Percentiles rank a stretch among this genome's conserved stretches.
Evolutionary conservation across 768 basidiomycete species (phyloP).

Genomic region (Podaxis sp.): DNA sequence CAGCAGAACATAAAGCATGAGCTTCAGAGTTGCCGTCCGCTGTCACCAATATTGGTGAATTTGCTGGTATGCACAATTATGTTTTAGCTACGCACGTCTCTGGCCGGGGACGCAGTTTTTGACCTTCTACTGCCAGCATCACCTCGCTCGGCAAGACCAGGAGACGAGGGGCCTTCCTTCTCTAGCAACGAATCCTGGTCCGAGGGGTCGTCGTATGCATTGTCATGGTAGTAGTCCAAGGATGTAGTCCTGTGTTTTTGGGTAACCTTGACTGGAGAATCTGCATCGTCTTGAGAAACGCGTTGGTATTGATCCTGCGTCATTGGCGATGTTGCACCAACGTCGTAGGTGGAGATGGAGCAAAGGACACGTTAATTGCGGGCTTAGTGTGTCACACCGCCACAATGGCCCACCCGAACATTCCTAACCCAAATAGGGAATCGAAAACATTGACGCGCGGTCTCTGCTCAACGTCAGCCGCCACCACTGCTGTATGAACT

Average conservation of each 20-base stretch:
- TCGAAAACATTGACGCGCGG: not conserved
- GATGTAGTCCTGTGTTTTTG: not conserved
- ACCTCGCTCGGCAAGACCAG: conserved; percentile 32
- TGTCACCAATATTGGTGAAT: not conserved
- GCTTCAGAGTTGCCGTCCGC: conserved; percentile 44
- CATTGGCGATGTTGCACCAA: conserved; percentile 4
- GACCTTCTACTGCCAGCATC: conserved; percentile 22
- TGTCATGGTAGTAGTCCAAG: conserved; percentile 66
- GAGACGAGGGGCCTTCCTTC: conserved; percentile 35
- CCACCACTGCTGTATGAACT: conserved; percentile 13
- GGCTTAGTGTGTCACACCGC: not conserved
- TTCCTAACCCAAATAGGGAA: conserved; percentile 20
- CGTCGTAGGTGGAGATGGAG: conserved; percentile 3
- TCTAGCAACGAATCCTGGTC: conserved; percentile 65
- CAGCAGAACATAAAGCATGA: conserved; percentile 60
- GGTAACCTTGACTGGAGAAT: conserved; percentile 7
- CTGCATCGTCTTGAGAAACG: conserved; percentile 9
- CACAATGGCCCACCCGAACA: conserved; percentile 1
- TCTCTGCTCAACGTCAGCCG: not conserved
- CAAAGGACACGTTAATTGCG: conserved; percentile 1
- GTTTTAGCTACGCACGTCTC: conserved; percentile 1
- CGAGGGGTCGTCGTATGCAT: conserved; percentile 77
- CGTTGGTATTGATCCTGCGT: conserved; percentile 3
- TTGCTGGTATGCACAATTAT: not conserved
- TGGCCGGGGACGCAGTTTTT: conserved; percentile 2